Evolutionary conservation across 768 basidiomycete species (phyloP).

Genomic region (Kwoniella shandongensis): DNA sequence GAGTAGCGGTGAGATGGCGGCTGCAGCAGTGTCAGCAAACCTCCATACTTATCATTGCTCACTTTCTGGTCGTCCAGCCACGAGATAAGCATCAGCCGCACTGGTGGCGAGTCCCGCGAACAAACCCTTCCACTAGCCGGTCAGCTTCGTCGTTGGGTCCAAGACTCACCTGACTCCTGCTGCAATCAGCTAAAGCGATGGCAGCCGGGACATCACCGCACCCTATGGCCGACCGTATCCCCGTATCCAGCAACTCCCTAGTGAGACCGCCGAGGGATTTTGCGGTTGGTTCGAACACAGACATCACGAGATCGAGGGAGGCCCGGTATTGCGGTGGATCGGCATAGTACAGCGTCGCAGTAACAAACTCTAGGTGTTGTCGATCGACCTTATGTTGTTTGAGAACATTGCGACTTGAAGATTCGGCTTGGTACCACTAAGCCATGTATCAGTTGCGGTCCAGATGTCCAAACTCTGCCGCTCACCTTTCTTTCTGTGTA

Average conservation of each 20-base stretch:
- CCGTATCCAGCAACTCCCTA: slow-evolving; percentile 35
- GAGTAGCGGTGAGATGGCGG: slow-evolving; percentile 15
- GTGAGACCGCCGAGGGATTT: slow-evolving; percentile 24
- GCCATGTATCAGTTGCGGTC: background rate
- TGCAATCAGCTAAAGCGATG: slow-evolving; percentile 21
- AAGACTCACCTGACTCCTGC: slow-evolving; percentile 21
- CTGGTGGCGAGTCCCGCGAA: slow-evolving; percentile 26
- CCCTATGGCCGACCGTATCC: slow-evolving; percentile 23
- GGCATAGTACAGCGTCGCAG: slow-evolving; percentile 30
- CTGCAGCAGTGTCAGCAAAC: background rate
- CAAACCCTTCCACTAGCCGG: slow-evolving; percentile 30
- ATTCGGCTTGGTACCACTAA: slow-evolving; percentile 18
- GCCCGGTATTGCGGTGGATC: slow-evolving; percentile 21
- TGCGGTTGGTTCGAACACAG: slow-evolving; percentile 10
- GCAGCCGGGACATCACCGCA: slow-evolving; percentile 17
- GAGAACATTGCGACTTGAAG: slow-evolving; percentile 9
- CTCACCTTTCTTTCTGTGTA: slow-evolving; percentile 41
- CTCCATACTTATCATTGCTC: background rate
- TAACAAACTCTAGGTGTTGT: slow-evolving; percentile 37
- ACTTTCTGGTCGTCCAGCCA: slow-evolving; percentile 22
- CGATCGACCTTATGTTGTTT: slow-evolving; percentile 23
- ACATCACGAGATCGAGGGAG: slow-evolving; percentile 24
- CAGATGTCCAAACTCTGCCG: too few species aligned
- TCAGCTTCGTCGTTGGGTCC: background rate
- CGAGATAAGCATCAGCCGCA: slow-evolving; percentile 27